Percentiles rank a stretch among this genome's conserved stretches.
Evolutionary conservation across 23 red algal genomes (phyloP).

Genomic region (Gracilaria domingensis): DNA sequence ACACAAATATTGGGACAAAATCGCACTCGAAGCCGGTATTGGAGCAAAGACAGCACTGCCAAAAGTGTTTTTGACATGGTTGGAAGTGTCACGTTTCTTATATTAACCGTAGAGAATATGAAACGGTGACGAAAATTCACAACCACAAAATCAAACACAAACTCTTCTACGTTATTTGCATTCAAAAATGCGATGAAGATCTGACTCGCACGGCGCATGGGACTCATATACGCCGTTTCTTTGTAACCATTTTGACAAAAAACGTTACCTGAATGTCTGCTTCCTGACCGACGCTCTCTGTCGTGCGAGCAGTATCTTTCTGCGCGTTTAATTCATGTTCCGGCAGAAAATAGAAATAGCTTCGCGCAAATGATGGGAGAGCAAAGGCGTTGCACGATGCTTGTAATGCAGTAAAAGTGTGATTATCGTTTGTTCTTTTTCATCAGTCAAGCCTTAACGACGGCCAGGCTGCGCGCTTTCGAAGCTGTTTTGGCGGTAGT

Average conservation of each 20-base stretch:
- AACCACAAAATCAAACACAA: too few relatives aligned
- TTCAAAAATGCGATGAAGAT: not conserved
- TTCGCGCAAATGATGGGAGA: not conserved
- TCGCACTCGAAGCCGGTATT: too few relatives aligned
- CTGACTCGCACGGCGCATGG: conserved; percentile 6
- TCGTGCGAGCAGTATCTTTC: too few relatives aligned
- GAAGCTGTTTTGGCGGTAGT: not conserved
- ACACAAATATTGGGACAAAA: too few relatives aligned
- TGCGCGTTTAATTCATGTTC: too few relatives aligned
- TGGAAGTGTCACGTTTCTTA: too few relatives aligned
- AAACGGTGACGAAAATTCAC: too few relatives aligned
- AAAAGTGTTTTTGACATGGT: too few relatives aligned
- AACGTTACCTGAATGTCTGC: not conserved
- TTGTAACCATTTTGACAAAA: not conserved
- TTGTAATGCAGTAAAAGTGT: not conserved
- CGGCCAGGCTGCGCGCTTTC: too few relatives aligned
- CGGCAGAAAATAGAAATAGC: too few relatives aligned
- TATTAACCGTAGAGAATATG: too few relatives aligned
- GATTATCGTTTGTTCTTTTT: not conserved
- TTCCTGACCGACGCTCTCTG: not conserved
- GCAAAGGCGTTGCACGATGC: not conserved
- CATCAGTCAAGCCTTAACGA: not conserved
- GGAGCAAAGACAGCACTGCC: too few relatives aligned
- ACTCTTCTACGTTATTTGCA: not conserved
- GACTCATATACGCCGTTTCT: not conserved